Evolutionary conservation across 495 filamentous ascomycete species (phyloP).

Genomic region (Hypoxylon crocopeplum): DNA sequence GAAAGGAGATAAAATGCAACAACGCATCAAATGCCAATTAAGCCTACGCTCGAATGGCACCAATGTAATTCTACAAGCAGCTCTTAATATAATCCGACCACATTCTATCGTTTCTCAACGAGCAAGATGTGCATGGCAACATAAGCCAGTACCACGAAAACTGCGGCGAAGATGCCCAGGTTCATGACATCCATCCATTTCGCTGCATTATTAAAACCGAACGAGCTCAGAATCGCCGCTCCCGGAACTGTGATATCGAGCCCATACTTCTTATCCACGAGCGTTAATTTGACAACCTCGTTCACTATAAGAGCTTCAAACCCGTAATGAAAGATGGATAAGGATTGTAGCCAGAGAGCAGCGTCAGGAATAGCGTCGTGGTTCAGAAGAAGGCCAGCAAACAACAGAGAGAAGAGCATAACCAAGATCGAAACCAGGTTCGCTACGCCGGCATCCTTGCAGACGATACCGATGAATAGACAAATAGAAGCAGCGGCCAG

Average conservation of each 20-base stretch:
- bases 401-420: constrained; percentile 96
- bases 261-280: constrained; percentile 92
- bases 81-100: not conserved
- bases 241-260: constrained; percentile 96
- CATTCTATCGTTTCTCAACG: constrained; percentile 79
- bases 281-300: constrained; percentile 87
- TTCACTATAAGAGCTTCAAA: constrained; percentile 98
- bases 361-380: constrained; percentile 87
- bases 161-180: constrained; percentile 78
- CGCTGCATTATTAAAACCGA: constrained; percentile 85
- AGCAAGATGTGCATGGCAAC: constrained; percentile 91
- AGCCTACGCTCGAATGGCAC: constrained; percentile 12
- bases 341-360: constrained; percentile 87
- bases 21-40: constrained; percentile 23
- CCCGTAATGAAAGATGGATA: constrained; percentile 99
- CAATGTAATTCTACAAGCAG: constrained; percentile 30
- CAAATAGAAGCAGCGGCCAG: constrained; percentile 91
- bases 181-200: constrained; percentile 87
- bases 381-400: constrained; percentile 92
- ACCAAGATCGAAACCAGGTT: constrained; percentile 94
- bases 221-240: constrained; percentile 89
- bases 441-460: constrained; percentile 89
- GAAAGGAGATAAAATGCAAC: constrained; percentile 20
- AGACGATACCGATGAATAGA: constrained; percentile 94
- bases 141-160: constrained; percentile 90